Base-by-base conservation (phyloP, 768 basidiomycete species). In the Cyclocybe aegerita region DNA sequence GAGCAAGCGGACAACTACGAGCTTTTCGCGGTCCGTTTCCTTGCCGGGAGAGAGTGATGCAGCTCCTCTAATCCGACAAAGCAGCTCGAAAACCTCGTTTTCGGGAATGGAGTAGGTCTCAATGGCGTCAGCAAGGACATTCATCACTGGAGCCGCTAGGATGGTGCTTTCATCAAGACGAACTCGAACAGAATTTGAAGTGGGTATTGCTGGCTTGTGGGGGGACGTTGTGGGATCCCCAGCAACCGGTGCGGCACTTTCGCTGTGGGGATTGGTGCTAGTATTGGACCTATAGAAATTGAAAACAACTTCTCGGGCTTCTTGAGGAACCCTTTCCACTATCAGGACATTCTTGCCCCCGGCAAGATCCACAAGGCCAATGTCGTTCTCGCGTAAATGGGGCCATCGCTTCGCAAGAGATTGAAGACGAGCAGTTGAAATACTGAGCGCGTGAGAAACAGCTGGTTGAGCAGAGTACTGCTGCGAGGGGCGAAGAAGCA, bases 381-480 rank as follows among this genome's bases (percentile, higher is more conserved):
- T 74, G 7, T 88, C 87, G 59, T 86, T 81, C 64, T 95, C 92
- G 52, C 89, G 85, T 8, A 92, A 64, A 64, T 85, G 82, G 9
- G 89, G 82, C 89, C 92, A 95, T 46, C 89, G 82, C 59, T 87
- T 90, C 7, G 88, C 86, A 32, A 98, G 82, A 15, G 87, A 85
- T 53, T 89, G 82, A 9, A 98, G 77, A 45, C 90, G 87, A 49
- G 85, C 79, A 3, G 85, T 89, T 33, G 86, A 92, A 50, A 90
- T 88, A 67, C 79, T 88, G n/a, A 91, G 78, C 1, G 85, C 84
- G 57, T 88, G 83, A 36, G 90, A 87, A 45, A 95, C 86, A 9
- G 91, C 83, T 7, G 89, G 87, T 60, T 92, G 88, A 10, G 86
- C 83, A 7, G 91, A 93, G 66, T 97, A 98, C 65, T 98, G 95